Base-by-base conservation (phyloP, 768 basidiomycete species). In the Macrolepiota dolichaula region DNA sequence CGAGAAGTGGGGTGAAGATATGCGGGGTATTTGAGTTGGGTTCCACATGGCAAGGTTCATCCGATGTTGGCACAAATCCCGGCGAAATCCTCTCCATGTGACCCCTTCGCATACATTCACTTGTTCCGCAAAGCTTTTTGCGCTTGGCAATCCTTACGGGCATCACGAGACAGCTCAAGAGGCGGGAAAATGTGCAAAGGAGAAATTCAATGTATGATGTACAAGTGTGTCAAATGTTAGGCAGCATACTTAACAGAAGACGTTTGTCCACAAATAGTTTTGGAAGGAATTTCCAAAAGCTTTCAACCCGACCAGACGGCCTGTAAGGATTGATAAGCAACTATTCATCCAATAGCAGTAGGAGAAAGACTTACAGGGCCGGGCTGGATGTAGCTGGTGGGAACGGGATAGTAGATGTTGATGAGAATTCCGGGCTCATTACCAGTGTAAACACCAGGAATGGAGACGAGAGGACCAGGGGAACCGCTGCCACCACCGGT, bases 391-490 rank as follows among this genome's bases (percentile, higher is more conserved):
- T 67, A 67, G 27, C 42, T 58, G 46, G 59, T 60, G 24, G 66
- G 66, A 52, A 67, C 50, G 19, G 66, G 66, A 32, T 60, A 67
- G 62, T 65, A 67, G 62, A 55, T 27, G 54, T 17, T 42, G n/a
- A 54, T 27, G 13, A 42, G 3, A 22, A 55, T 36, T 13, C 15
- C 25, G 59, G 63, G 53, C 55, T 69, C 70, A 38, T 63, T 57
- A 22, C 70, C 69, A 15, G 66, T 70, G 64, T 71, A 70, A 47
- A 71, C 69, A 12, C 69, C 69, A 22, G 70, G 69, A 49, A 71
- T 71, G 38, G 69, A 59, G 22, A 69, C 69, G 11, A 68, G 62
- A 5, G 70, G 70, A 1, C 67, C 66, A 24, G 69, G 70, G 9
- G 44, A 67, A n/a, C 64, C 64, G 40, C 47, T 65, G 22, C 64